Base-by-base conservation (phyloP, 306 rosid genomes). In the Lathyrus oleraceus region DNA sequence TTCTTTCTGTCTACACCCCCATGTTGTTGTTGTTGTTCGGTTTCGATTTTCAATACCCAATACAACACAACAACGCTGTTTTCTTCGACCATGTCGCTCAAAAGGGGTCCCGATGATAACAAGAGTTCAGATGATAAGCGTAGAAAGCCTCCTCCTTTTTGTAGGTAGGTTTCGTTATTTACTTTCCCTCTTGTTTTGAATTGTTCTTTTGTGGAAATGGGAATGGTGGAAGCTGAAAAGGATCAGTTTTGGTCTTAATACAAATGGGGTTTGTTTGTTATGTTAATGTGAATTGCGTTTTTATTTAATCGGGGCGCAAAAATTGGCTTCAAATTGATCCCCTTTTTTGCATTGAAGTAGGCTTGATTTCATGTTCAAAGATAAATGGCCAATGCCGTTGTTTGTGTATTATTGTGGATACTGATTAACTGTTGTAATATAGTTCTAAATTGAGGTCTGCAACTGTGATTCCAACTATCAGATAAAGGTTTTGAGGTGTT, bases 51-150 rank as follows among this genome's bases (percentile, higher is more conserved):
- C 40, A 57, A 57, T 13, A 51, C 6, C 5, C 57, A 51, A 51
- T 11, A 19, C 25, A n/a, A 48, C 54, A 16, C 23, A 43, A 48
- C 47, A 42, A 12, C 25, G 3, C 38, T 20, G 10, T 53, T 21
- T 27, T 27, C 39, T 57, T 74, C 67, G 61, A 40, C 67, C 82
- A 89, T 89, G 97, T 92, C 97, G 69, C 91, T 84, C 80, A 89
- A 89, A 84, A 79, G 97, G 77, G 86, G 86, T 67, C 85, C 87
- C 3, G 97, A 92, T 32, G 95, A 92, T n/a, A 85, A 76, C 51
- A 86, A 82, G 70, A 56, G 52, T 62, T 80, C 94, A 0, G 91
- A 85, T 9, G 91, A 87, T 70, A 92, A 92, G 89, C 95, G 95
- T 45, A 59, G 91, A 60, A 85, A 80, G 85, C 82, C 58, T 32